Percentiles rank a stretch among this genome's conserved stretches.
These are phyloP conservation scores for Debaryomyces maramus DNA, from an alignment of 805 yeast species.

Conservation along the genomic window DNA sequence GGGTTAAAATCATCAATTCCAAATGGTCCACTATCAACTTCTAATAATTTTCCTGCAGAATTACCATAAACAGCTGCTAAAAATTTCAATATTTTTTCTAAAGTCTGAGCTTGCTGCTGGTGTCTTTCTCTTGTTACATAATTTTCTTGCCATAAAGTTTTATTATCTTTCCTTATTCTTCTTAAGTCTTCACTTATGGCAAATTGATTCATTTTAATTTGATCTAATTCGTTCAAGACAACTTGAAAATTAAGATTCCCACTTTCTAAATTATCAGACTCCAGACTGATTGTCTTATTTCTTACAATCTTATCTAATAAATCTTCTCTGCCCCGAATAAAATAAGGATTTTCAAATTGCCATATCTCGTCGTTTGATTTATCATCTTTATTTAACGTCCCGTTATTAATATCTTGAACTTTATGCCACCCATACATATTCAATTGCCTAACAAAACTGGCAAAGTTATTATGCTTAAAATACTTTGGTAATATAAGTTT, in stretches of 20 bases:
- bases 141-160: slow-evolving; percentile 88
- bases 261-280: slow-evolving; percentile 19
- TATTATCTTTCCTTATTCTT: slow-evolving; percentile 84
- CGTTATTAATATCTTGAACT: slow-evolving; percentile 87
- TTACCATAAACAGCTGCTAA: slow-evolving; percentile 78
- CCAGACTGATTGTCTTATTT: slow-evolving; percentile 48
- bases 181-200: slow-evolving; percentile 82
- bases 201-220: slow-evolving; percentile 72
- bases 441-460: slow-evolving; percentile 90
- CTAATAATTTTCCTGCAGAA: slow-evolving; percentile 51
- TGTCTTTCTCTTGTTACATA: slow-evolving; percentile 80
- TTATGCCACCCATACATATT: slow-evolving; percentile 99
- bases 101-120: slow-evolving; percentile 79
- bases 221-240: slow-evolving; percentile 70
- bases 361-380: slow-evolving; percentile 70
- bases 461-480: slow-evolving; percentile 93
- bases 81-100: slow-evolving; percentile 84
- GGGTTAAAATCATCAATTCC: slow-evolving; percentile 12
- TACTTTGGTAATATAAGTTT: slow-evolving; percentile 82
- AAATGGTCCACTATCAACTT: slow-evolving; percentile 25
- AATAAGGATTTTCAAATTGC: slow-evolving; percentile 86
- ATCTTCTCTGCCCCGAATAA: slow-evolving; percentile 76
- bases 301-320: slow-evolving; percentile 82
- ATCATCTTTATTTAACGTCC: slow-evolving; percentile 52
- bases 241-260: slow-evolving; percentile 47